A percentile compares a stretch with the other conserved stretches of the same genome.
These are phyloP conservation scores for Pythium volutum DNA, from an alignment of 352 stramenopile species.

Conservation along the genomic window DNA sequence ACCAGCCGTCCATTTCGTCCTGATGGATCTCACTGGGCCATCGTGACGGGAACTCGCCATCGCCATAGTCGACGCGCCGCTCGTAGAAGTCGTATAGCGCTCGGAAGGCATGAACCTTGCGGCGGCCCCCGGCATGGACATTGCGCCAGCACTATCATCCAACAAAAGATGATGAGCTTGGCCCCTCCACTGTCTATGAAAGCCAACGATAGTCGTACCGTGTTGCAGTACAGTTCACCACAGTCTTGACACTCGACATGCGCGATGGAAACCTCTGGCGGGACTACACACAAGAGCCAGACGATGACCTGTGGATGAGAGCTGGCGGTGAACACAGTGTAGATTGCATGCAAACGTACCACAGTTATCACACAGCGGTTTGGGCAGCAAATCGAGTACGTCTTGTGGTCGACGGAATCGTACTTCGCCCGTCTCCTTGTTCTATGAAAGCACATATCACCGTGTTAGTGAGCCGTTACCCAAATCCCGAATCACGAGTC, in stretches of 20 bases:
- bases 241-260: conserved; percentile 89
- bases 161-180: neutral
- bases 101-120: conserved; percentile 80
- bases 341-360: conserved; percentile 27
- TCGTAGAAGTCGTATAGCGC: conserved; percentile 91
- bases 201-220: conserved; percentile 30
- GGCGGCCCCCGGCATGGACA: conserved; percentile 84
- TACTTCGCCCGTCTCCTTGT: conserved; percentile 92
- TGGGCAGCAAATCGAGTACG: conserved; percentile 88
- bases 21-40: conserved; percentile 90
- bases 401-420: conserved; percentile 88
- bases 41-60: conserved; percentile 86
- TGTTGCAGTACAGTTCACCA: conserved; percentile 86
- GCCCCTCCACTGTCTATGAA: neutral
- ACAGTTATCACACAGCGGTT: conserved; percentile 90
- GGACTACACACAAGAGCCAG: neutral
- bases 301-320: neutral
- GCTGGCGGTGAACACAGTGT: too few species aligned
- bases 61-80: conserved; percentile 88
- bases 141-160: conserved; percentile 70
- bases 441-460: conserved; percentile 32
- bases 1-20: conserved; percentile 84
- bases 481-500: neutral
- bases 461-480: neutral
- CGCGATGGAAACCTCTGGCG: conserved; percentile 34